Base-by-base conservation (phyloP, 2,329 filamentous ascomycete species). In the Fusarium xyrophilum region DNA sequence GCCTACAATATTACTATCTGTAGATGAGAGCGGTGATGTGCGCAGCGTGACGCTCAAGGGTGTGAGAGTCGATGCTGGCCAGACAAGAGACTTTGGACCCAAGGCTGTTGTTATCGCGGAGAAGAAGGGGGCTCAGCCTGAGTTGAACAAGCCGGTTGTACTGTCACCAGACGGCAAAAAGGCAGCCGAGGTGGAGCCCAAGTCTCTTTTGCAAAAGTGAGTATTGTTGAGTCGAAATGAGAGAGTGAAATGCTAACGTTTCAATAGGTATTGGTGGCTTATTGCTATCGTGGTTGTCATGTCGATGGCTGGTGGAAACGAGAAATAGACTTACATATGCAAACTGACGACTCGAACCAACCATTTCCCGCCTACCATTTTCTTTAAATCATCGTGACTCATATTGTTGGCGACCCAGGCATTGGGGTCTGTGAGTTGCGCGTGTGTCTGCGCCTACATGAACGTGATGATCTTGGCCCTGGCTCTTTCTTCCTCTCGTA, bases 151-250 rank as follows among this genome's bases (percentile, higher is more conserved):
- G 78, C 88, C 89, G 5, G 82, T 91, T 38, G 85, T 90, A 48
- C 77, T 91, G 66, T 84, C 80, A 46, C 81, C 86, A 1, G 85
- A 89, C 68, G 89, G 89, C 19, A 87, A 83, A 79, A 82, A 86
- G 76, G 83, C 84, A 42, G 84, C 79, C 57, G 81, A 82, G 65
- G 83, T 84, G 74, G 79, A 78, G 56, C 87, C 91, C 80, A 91
- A 90, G 84, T 83, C 85, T 3, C 83, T 91, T 65, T 75, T 91
- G 59, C 88, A 91, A 78, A 91, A 89, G 88, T 90, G 82, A 73
- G 85, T 82, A 32, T 13, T 25, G 28, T 23, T 10, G 12, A 25
- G 8, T 8, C 15, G 13, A 50, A n/a, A 14, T 19, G 32, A 19
- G 47, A 28, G 42, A 28, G 35, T 19, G 14, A 33, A 58, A 60